Evolutionary conservation across 2,329 filamentous ascomycete species (phyloP), one percentile per base, ranked within the genome.

Genomic region (Penicillium sp.): DNA sequence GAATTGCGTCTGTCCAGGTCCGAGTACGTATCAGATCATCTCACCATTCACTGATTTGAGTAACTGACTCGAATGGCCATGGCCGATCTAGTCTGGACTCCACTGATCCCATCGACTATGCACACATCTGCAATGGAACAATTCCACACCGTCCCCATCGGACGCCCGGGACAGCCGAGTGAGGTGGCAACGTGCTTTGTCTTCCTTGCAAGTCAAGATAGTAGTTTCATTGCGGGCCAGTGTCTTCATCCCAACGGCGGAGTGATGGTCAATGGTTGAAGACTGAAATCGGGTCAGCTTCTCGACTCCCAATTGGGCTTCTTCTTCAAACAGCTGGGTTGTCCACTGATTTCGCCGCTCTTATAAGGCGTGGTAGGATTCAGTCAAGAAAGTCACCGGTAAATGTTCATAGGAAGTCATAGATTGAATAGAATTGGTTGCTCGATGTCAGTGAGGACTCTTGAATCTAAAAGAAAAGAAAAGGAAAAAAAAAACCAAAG

Each of bases 121-220:
- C 79, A 73, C 46, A 75, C 82, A 2, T 73, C 83, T 53, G 84
- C 84, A 0, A 81, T 88, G 69, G 81, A 88, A 67, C 72, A 85
- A 51, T 91, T 91, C 66, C 77, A 73, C 9, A 79, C 76, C 2
- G 78, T 78, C 24, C 88, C 87, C 0, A 88, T 93, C 74, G 87
- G 87, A 4, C 75, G 88, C 18, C 86, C 86, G 0, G 84, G 81
- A 2, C 88, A 93, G 68, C 88, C 87, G 2, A 86, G 81, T 47
- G 88, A 94, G 74, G 85, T 93, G 52, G 88, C 86, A 0, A 85
- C 86, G 0, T 88, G 84, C 60, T 86, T 90, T 48, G 86, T 93
- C 4, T 93, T 93, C 68, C 72, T 94, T 55, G 88, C 88, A 0
- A 84, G 82, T 44, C 73, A 77, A 50, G 88, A 93, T 64, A 88